These are phyloP conservation scores for Candida silvicultrix DNA, from an alignment of 805 yeast genomes.

Conservation along the genomic window DNA sequence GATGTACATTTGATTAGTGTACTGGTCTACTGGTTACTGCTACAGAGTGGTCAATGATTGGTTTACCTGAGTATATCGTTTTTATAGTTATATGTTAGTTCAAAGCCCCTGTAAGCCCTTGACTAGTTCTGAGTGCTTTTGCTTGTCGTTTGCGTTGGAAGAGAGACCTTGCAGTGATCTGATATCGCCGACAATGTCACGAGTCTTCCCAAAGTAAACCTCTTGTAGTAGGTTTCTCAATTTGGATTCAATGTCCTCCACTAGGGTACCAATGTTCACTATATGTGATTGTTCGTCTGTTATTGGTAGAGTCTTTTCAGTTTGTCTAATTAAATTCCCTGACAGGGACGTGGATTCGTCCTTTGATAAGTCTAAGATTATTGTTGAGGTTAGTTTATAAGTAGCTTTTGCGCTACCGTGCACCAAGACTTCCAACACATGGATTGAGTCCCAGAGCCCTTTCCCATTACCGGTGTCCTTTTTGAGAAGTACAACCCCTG, in stretches of 20 bases:
- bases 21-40: no score
- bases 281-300: slow-evolving; percentile 61
- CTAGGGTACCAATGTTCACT: slow-evolving; percentile 74
- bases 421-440: slow-evolving; percentile 72
- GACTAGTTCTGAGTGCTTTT: slow-evolving; percentile 27
- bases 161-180: slow-evolving; percentile 31
- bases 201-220: slow-evolving; percentile 91
- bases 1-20: no score
- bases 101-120: slow-evolving; percentile 28
- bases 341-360: slow-evolving; percentile 43
- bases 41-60: no score
- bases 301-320: slow-evolving; percentile 43
- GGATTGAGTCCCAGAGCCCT: slow-evolving; percentile 80
- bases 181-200: slow-evolving; percentile 74
- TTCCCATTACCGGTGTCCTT: slow-evolving; percentile 44
- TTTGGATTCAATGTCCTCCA: slow-evolving; percentile 85
- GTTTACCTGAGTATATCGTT: not conserved
- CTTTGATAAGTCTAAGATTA: slow-evolving; percentile 60
- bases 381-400: slow-evolving; percentile 82
- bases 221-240: slow-evolving; percentile 84
- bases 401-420: slow-evolving; percentile 29
- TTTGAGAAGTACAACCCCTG: slow-evolving; percentile 86
- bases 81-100: not conserved
- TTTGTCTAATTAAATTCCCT: slow-evolving; percentile 85
- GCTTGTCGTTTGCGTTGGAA: slow-evolving; percentile 18